phyloP scores from a whole-genome alignment of 1,139 yeast genomes.

The Saccharomycopsis hybrid region DNA sequence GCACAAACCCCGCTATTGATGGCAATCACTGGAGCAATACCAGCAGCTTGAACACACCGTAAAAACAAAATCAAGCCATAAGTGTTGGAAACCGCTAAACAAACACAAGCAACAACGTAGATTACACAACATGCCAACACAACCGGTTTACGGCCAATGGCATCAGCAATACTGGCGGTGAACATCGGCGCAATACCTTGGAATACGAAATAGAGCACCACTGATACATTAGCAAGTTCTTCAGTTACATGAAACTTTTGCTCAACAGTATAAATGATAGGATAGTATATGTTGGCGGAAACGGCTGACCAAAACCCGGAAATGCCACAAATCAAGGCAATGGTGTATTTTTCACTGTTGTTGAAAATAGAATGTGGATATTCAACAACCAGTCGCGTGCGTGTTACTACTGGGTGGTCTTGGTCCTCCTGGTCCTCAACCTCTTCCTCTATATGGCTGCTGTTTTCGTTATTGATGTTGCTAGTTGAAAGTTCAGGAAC shows the following conservation, averaged over 20 bases:
- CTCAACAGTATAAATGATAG: conserved; percentile 54
- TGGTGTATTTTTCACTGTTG: conserved; percentile 29
- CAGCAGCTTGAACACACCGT: conserved; percentile 63
- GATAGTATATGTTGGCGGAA: conserved; percentile 69
- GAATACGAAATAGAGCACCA: conserved; percentile 62
- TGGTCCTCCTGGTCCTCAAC: no score
- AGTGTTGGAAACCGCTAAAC: conserved; percentile 48
- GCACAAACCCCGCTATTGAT: conserved; percentile 61
- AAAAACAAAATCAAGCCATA: conserved; percentile 50
- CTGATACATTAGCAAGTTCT: conserved; percentile 55
- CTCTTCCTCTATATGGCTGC: neutral
- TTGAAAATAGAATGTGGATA: conserved; percentile 31
- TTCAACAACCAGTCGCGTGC: neutral
- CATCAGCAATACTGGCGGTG: conserved; percentile 60
- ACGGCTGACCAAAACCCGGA: conserved; percentile 56
- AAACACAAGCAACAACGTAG: conserved; percentile 52
- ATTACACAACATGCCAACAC: conserved; percentile 45
- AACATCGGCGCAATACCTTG: conserved; percentile 69
- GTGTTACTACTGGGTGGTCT: neutral
- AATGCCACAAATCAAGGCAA: conserved; percentile 37
- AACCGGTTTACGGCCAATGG: conserved; percentile 63
- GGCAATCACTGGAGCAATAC: conserved; percentile 66
- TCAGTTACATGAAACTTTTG: conserved; percentile 45
- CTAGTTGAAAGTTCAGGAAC: no score
- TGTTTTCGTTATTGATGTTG: neutral